Evolutionary conservation across 192 early-diverging fungal genomes (phyloP).

Genomic region (Irineochytrium annulatum): DNA sequence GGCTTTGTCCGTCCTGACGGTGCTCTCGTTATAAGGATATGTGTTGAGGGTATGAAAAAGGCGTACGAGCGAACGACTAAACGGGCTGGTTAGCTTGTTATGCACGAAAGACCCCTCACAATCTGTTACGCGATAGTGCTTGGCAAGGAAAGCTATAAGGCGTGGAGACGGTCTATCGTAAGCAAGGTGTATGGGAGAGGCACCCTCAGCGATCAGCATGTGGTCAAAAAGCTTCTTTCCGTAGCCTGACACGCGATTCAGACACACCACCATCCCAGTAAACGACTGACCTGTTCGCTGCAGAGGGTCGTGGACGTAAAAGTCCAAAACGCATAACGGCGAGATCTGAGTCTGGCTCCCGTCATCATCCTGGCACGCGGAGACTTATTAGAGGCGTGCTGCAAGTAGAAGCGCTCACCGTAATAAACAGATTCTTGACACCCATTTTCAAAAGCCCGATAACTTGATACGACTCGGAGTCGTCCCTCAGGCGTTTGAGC

Average conservation of each 20-base stretch:
- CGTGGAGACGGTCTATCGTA: constrained; percentile 49
- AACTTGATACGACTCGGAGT: constrained; percentile 12
- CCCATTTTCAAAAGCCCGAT: constrained; percentile 48
- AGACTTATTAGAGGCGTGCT: background rate
- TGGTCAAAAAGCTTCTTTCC: constrained; percentile 46
- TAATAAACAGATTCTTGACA: constrained; percentile 39
- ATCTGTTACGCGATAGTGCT: constrained; percentile 39
- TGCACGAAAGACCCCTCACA: too few relatives aligned
- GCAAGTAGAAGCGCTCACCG: constrained; percentile 9
- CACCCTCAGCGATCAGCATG: constrained; percentile 43
- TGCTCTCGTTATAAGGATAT: too few relatives aligned
- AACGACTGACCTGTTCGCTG: constrained; percentile 34
- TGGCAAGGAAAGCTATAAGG: constrained; percentile 36
- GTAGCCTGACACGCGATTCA: constrained; percentile 20
- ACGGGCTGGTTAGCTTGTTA: too few relatives aligned
- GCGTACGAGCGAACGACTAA: too few relatives aligned
- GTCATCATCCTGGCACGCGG: constrained; percentile 26
- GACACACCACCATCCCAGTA: background rate
- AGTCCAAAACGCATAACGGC: constrained; percentile 49
- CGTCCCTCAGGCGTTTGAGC: too few relatives aligned
- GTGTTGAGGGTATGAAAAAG: too few relatives aligned
- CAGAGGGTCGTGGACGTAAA: constrained; percentile 39
- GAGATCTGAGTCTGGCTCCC: constrained; percentile 32
- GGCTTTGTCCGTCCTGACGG: too few relatives aligned
- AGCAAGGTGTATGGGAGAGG: constrained; percentile 32